Evolutionary conservation across 495 filamentous ascomycete genomes (phyloP).

Genomic region (Aspergillus avenaceus): DNA sequence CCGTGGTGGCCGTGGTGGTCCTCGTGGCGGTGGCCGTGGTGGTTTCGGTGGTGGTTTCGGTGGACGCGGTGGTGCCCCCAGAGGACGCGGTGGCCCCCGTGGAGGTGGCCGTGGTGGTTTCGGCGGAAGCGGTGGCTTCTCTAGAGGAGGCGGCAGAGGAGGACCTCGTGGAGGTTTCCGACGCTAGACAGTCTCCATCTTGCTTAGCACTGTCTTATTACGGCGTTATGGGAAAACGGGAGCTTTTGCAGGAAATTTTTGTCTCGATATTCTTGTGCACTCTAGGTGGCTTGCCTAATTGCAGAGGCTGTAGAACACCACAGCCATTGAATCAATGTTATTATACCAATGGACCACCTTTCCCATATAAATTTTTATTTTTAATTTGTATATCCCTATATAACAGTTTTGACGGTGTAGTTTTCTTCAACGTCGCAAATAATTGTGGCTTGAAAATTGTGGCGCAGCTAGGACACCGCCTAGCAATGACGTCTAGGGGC

Average conservation of each 20-base stretch:
- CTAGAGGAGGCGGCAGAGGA: conserved; percentile 27
- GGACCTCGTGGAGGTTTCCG: conserved; percentile 32
- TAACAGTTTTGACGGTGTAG: too few relatives aligned
- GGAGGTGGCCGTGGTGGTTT: conserved; percentile 33
- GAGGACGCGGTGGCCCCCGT: conserved; percentile 44
- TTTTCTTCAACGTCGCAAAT: too few relatives aligned
- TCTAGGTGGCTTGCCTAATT: conserved; percentile 28
- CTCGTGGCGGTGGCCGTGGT: conserved; percentile 33
- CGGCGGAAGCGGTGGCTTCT: conserved; percentile 19
- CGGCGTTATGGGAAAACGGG: conserved; percentile 49
- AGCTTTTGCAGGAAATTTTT: conserved; percentile 43
- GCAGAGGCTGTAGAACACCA: conserved; percentile 36
- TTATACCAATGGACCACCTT: conserved; percentile 20
- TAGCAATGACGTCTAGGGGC: conserved; percentile 34
- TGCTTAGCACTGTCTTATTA: conserved; percentile 42
- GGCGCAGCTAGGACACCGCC: conserved; percentile 30
- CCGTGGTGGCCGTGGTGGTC: conserved; percentile 43
- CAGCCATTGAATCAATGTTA: conserved; percentile 21
- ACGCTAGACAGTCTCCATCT: conserved; percentile 29
- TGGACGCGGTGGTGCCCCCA: conserved; percentile 33
- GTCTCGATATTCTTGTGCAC: conserved; percentile 38
- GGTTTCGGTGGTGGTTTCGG: conserved; percentile 43
- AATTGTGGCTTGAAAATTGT: conserved; percentile 30
- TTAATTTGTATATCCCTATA: too few relatives aligned
- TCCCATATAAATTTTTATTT: too few relatives aligned